A percentile compares a stretch with the other conserved stretches of the same genome.
phyloP scores from a whole-genome alignment of 257 asterid genomes.

The Primulina huaijiensis region DNA sequence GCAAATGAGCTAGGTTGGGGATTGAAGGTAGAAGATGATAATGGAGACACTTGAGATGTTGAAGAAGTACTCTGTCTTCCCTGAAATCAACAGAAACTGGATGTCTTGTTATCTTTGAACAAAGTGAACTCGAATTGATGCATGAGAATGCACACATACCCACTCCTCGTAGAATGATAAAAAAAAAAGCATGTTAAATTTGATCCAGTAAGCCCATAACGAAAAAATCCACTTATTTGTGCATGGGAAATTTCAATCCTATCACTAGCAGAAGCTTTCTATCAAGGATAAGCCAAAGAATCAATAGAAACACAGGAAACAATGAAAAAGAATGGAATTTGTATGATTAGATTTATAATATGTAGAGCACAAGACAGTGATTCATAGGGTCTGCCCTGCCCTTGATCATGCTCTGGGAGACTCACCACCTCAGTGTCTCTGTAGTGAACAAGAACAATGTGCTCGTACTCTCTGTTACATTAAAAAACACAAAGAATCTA shows the following conservation, averaged over 20 bases:
- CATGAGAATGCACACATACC: constrained; percentile 13
- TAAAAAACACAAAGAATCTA: constrained; percentile 19
- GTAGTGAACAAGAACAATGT: constrained; percentile 98
- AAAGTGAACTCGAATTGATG: constrained; percentile 14
- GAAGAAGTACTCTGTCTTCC: constrained; percentile 51
- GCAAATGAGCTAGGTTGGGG: constrained; percentile 51
- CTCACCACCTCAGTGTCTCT: constrained; percentile 83
- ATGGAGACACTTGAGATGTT: constrained; percentile 45
- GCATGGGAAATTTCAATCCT: constrained; percentile 10
- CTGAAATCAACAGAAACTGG: constrained; percentile 36
- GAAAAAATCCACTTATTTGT: constrained; percentile 10
- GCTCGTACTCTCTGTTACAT: constrained; percentile 71
- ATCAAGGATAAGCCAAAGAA: constrained; percentile 15
- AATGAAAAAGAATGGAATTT: constrained; percentile 12
- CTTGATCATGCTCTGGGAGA: constrained; percentile 17
- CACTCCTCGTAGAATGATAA: constrained; percentile 11
- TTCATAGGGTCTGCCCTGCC: constrained; percentile 19
- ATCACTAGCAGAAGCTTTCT: constrained; percentile 9
- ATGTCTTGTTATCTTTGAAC: constrained; percentile 10
- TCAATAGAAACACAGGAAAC: constrained; percentile 19
- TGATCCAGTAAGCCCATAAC: constrained; percentile 1
- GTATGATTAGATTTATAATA: constrained; percentile 21
- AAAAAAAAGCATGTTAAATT: constrained; percentile 14
- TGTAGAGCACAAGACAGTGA: constrained; percentile 1
- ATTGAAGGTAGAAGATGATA: constrained; percentile 46